Base-by-base conservation (phyloP, 2,329 filamentous ascomycete species). In the Phialocephala subalpina region DNA sequence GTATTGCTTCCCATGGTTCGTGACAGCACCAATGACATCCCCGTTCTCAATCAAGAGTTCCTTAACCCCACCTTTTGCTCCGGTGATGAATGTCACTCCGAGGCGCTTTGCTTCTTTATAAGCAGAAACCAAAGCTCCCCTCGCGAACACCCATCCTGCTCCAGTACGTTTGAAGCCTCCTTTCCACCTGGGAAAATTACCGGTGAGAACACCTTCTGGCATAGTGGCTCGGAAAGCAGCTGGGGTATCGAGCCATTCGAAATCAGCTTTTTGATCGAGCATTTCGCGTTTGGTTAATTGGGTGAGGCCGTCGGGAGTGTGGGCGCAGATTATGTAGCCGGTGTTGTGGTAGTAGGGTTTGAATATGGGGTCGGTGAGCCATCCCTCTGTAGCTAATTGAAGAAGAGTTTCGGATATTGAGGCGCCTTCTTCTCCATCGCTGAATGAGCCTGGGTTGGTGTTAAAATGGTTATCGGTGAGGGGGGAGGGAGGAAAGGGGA, bases 111-210 rank as follows among this genome's bases (percentile, higher is more conserved):
- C 82, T 69, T 85, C 84, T 1, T 73, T 71, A 27, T 79, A 80
- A 2, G 82, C 80, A 36, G 82, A 80, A 47, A 79, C 66, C 65
- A 87, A 74, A 0, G 83, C 82, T 40, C 83, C 83, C 14, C 80
- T 77, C 3, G 86, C 84, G 68, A 83, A 82, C 1, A 86, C 82
- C 84, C 84, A 87, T 8, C 85, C 85, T 3, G 83, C 83, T 8
- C 81, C 78, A 29, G 73, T 69, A 20, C 74, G 69, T 65, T 82
- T 82, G 63, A 79, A 79, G 70, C 81, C 84, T 12, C 84, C 84
- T 69, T 80, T 80, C 84, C 84, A 86, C 6, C 78, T 78, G 0
- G 80, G 77, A 55, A 86, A 84, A 0, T 80, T 74, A 2, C 84
- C 83, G 0, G 82, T 84, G 29, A 86, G 72, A 0, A 86, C 79